phyloP scores from a whole-genome alignment of 805 yeast genomes.

The Schizosaccharomyces cryophilus region DNA sequence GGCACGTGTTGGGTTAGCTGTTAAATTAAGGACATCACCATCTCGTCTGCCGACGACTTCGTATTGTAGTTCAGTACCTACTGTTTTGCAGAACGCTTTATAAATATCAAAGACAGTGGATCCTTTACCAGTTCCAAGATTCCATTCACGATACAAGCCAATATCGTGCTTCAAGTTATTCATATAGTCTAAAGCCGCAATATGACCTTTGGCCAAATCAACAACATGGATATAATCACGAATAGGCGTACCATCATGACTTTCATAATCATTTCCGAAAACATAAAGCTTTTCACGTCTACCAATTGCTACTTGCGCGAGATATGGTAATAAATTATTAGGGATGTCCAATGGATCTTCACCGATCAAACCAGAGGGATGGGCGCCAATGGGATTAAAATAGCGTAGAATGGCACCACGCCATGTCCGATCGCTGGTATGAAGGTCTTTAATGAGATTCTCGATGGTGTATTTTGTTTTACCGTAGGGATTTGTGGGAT shows the following conservation, averaged over 20 bases:
- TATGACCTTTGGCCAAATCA: conserved; percentile 56
- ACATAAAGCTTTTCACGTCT: conserved; percentile 40
- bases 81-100: conserved; percentile 37
- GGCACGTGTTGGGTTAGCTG: conserved; percentile 49
- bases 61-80: conserved; percentile 37
- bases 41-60: conserved; percentile 42
- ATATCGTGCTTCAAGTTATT: conserved; percentile 16
- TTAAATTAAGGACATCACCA: conserved; percentile 55
- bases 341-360: conserved; percentile 64
- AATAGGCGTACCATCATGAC: conserved; percentile 50
- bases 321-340: conserved; percentile 46
- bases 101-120: conserved; percentile 51
- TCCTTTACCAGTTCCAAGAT: conserved; percentile 64
- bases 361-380: conserved; percentile 55
- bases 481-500: conserved; percentile 60
- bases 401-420: conserved; percentile 40
- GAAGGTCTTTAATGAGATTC: conserved; percentile 30
- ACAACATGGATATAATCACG: conserved; percentile 64
- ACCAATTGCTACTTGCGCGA: conserved; percentile 58
- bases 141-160: conserved; percentile 38
- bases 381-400: conserved; percentile 73
- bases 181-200: conserved; percentile 44
- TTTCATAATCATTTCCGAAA: conserved; percentile 46
- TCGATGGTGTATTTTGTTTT: conserved; percentile 45
- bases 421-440: conserved; percentile 18